Conservation (phyloP, 495 filamentous ascomycete genomes). For the Choiromyces venosus region DNA sequence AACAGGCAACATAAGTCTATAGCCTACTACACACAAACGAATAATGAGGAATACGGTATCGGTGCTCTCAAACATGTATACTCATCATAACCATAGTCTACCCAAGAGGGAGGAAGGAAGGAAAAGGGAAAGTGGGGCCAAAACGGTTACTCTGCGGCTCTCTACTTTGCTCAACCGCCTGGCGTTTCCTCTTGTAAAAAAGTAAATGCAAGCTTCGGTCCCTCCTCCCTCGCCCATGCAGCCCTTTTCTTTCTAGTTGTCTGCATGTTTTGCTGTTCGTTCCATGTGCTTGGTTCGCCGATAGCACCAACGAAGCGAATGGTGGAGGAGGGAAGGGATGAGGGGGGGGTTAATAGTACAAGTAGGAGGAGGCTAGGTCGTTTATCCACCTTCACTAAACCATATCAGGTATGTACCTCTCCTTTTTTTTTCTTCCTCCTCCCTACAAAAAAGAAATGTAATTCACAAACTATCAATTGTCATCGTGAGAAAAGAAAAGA, state of each 20-base stretch:
- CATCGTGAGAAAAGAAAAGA: background rate
- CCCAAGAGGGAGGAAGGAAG: background rate
- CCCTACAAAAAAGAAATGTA: background rate
- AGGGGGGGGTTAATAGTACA: background rate
- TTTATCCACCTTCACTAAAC: background rate
- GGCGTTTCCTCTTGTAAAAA: conserved; percentile 28
- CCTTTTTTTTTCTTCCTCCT: background rate
- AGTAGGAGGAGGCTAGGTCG: background rate
- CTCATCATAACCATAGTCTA: background rate
- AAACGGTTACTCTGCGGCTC: background rate
- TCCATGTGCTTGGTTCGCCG: conserved; percentile 11
- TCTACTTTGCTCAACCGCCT: conserved; percentile 14
- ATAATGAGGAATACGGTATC: background rate
- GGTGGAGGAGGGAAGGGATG: background rate
- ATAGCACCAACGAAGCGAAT: conserved; percentile 4
- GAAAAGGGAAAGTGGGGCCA: background rate
- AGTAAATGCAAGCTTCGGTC: background rate
- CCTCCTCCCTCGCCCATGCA: conserved; percentile 1
- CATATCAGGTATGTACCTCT: background rate
- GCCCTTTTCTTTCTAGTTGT: conserved; percentile 24
- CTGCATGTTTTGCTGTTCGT: conserved; percentile 21
- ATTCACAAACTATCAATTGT: background rate
- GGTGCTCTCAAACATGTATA: background rate
- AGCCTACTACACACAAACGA: background rate
- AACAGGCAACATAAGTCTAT: background rate